Evolutionary conservation across 148 eudicot species (phyloP), one percentile per base, ranked within the genome.

Genomic region (Simmondsia chinensis): DNA sequence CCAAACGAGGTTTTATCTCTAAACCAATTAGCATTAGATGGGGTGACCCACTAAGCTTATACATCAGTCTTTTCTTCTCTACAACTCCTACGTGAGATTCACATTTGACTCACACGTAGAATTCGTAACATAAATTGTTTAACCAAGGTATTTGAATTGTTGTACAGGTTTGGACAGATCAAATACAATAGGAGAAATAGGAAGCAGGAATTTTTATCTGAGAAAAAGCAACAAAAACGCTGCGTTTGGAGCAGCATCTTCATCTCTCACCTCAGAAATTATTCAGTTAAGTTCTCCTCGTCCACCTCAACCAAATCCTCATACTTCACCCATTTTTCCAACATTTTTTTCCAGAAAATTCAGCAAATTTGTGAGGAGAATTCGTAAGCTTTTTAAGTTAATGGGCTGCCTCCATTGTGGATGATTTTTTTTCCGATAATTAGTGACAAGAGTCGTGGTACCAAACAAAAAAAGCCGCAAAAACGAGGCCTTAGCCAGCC

Each of bases 181-280:
- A 7, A 69, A 71, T 43, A 48, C 71, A 60, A 84, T 89, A 14
- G 97, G 97, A 12, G 80, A 79, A n/a, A 65, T 57, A 14, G 95
- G 97, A 30, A 76, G 74, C 56, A 76, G 94, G 57, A 81, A 69
- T 58, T 89, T 85, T 41, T 89, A 81, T 64, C 93, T 89, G 24
- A 74, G 93, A 46, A 89, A 62, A 68, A 54, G 63, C 3, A 46
- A 20, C 14, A 27, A 27, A 12, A 46, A 38, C 56, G 43, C 31
- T 44, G 8, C n/a, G 1, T 9, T 29, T 20, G 69, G 43, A 18
- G 15, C 33, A 10, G 14, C 27, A 44, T 3, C 49, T 18, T 23
- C 43, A 2, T 30, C 66, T 10, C 24, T 44, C 9, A 15, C 29
- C 34, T 31, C 63, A 5, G 74, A 67, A 5, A 48, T 28, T 15